These are phyloP conservation scores for Phialophora macrospora DNA, from an alignment of 2,329 filamentous ascomycete species.

Conservation along the genomic window DNA sequence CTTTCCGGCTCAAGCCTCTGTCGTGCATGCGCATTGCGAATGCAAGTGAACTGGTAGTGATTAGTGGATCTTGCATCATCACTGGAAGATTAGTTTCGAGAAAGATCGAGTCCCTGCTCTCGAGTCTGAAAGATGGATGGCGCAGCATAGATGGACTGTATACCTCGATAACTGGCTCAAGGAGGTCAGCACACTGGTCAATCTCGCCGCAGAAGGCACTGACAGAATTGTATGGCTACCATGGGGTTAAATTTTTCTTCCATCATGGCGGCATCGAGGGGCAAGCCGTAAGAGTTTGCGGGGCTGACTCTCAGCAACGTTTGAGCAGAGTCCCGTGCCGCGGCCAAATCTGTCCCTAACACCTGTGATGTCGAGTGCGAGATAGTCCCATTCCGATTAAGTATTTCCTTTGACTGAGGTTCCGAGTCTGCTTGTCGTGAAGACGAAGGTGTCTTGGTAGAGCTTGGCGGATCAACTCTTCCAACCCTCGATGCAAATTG, in stretches of 20 bases:
- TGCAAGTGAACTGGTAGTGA: constrained; percentile 8
- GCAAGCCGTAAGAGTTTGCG: constrained; percentile 12
- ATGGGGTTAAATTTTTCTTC: constrained; percentile 11
- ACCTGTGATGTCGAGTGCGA: no score
- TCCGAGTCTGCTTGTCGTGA: neutral
- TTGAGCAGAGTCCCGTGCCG: neutral
- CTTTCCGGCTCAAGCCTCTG: constrained; percentile 9
- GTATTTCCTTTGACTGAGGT: no score
- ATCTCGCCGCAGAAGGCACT: neutral
- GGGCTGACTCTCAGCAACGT: constrained; percentile 10
- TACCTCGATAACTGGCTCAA: constrained; percentile 10
- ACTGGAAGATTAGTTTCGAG: constrained; percentile 6
- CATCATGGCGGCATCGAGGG: constrained; percentile 7
- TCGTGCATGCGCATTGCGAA: constrained; percentile 8
- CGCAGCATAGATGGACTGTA: constrained; percentile 18
- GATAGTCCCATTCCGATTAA: no score
- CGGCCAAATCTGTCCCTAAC: neutral
- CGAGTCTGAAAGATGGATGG: constrained; percentile 8
- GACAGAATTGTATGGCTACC: constrained; percentile 15
- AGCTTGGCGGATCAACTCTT: neutral
- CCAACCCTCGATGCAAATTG: neutral
- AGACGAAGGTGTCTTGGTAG: neutral
- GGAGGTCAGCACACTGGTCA: neutral
- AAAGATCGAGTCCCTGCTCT: constrained; percentile 7
- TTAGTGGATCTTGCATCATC: constrained; percentile 18